These are phyloP conservation scores for Imleria badia DNA, from an alignment of 768 basidiomycete genomes.

Conservation along the genomic window DNA sequence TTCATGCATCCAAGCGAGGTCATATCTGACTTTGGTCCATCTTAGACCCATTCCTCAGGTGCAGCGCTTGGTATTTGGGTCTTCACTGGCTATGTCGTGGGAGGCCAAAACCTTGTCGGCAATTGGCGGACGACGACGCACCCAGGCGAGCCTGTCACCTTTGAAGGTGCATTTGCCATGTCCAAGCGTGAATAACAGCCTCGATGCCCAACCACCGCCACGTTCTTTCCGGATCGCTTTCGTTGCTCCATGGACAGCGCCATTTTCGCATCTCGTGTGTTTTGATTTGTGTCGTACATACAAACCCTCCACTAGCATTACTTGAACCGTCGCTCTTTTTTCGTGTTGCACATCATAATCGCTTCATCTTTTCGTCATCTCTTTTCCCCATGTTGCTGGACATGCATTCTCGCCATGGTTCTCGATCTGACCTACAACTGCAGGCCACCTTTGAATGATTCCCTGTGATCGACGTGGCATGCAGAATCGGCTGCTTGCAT, in stretches of 20 bases:
- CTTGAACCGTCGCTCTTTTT: too few relatives aligned
- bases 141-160: constrained; percentile 40
- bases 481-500: too few relatives aligned
- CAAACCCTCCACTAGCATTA: not conserved
- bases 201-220: not conserved
- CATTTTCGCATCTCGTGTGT: constrained; percentile 3
- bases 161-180: constrained; percentile 67
- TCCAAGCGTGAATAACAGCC: constrained; percentile 40
- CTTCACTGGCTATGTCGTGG: constrained; percentile 72
- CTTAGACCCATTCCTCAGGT: constrained; percentile 4
- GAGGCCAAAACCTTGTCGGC: constrained; percentile 64
- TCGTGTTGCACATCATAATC: too few relatives aligned
- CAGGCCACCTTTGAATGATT: too few relatives aligned
- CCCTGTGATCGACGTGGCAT: too few relatives aligned
- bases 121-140: constrained; percentile 55
- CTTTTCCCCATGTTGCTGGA: too few relatives aligned
- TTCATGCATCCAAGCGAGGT: not conserved
- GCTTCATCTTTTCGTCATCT: too few relatives aligned
- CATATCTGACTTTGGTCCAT: constrained; percentile 7
- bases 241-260: constrained; percentile 6
- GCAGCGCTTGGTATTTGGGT: constrained; percentile 35
- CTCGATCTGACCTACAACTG: too few relatives aligned
- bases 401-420: too few relatives aligned
- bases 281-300: constrained; percentile 11
- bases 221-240: not conserved